Evolutionary conservation across 371 early-diverging fungal genomes (phyloP).

Genomic region (Mucor irregularis): DNA sequence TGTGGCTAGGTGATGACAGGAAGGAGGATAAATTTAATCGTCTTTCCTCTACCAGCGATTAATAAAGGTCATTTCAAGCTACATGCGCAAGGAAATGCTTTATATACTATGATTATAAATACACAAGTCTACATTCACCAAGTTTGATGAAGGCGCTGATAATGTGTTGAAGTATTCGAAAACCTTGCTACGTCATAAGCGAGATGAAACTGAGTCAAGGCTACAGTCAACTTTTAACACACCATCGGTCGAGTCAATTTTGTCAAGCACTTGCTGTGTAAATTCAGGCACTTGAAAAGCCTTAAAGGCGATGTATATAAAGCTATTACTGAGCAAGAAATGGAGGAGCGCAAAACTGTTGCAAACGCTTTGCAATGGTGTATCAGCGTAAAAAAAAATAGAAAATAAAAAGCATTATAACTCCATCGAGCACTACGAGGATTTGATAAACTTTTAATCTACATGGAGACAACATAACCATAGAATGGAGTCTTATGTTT

Average conservation of each 20-base stretch:
- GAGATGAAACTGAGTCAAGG: slow-evolving; percentile 44
- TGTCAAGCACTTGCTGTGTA: slow-evolving; percentile 34
- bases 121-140: slow-evolving; percentile 55
- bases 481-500: not conserved
- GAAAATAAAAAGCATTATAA: too few relatives aligned
- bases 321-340: slow-evolving; percentile 28
- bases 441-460: slow-evolving; percentile 18
- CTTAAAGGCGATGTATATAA: slow-evolving; percentile 29
- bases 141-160: slow-evolving; percentile 51
- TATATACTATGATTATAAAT: slow-evolving; percentile 63
- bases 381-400: slow-evolving; percentile 45
- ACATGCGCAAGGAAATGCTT: slow-evolving; percentile 56
- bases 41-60: slow-evolving; percentile 37
- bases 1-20: slow-evolving; percentile 34
- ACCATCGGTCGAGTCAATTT: slow-evolving; percentile 37
- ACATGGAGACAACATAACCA: not conserved
- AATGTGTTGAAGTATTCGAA: slow-evolving; percentile 57
- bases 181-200: slow-evolving; percentile 44
- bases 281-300: slow-evolving; percentile 31
- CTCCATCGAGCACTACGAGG: slow-evolving; percentile 29
- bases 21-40: slow-evolving; percentile 34
- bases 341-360: slow-evolving; percentile 28
- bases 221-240: slow-evolving; percentile 40
- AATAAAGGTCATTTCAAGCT: slow-evolving; percentile 60
- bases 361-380: slow-evolving; percentile 38